A percentile compares a stretch with the other conserved stretches of the same genome.
Conservation (phyloP, 2,329 filamentous ascomycete species). For the Lecanicillium sp. region DNA sequence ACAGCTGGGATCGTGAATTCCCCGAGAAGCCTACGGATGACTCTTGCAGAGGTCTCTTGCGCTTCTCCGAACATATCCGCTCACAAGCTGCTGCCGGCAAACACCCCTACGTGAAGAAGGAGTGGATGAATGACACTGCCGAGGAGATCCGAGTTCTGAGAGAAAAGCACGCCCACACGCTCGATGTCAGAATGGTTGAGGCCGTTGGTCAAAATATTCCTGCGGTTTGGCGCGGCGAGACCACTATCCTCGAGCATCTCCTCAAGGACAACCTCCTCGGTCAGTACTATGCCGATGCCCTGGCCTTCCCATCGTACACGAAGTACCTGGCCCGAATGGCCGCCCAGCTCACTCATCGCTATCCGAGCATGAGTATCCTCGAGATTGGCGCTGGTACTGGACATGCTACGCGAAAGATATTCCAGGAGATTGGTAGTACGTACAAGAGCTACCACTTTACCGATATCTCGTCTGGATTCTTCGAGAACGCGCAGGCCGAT, state of each 20-base stretch:
- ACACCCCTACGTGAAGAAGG: neutral
- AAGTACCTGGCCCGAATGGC: neutral
- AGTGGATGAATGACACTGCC: neutral
- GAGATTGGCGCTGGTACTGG: slow-evolving; percentile 8
- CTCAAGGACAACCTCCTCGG: neutral
- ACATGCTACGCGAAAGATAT: slow-evolving; percentile 8
- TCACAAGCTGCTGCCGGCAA: neutral
- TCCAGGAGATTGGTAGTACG: slow-evolving; percentile 11
- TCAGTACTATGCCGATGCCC: neutral
- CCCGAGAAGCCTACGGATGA: neutral
- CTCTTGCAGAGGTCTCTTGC: neutral
- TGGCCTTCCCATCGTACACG: neutral
- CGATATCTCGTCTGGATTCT: slow-evolving; percentile 20
- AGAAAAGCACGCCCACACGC: neutral
- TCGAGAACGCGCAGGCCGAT: slow-evolving; percentile 17
- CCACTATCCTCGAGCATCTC: neutral
- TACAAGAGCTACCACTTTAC: slow-evolving; percentile 20
- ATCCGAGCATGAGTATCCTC: slow-evolving; percentile 16
- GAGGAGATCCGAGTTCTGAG: neutral
- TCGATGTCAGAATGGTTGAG: neutral
- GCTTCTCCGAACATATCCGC: neutral
- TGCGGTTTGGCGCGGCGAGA: neutral
- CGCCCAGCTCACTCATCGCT: neutral
- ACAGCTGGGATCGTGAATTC: neutral
- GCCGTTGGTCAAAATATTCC: neutral